These are phyloP conservation scores for Cyclotella sp. DNA, from an alignment of 108 stramenopile species.

Conservation along the genomic window DNA sequence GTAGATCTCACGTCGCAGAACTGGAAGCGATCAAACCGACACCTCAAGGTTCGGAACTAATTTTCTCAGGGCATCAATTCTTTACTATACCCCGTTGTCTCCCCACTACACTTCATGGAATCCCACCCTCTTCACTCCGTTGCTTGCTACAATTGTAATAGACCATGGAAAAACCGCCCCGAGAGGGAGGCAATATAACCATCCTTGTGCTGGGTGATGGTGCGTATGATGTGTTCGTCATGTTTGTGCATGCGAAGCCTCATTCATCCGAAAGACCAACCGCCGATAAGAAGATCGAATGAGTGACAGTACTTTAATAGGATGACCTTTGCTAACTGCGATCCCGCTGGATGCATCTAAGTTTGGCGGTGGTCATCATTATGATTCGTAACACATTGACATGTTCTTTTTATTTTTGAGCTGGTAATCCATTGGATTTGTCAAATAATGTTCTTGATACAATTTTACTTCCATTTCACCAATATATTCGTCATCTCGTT, in stretches of 20 bases:
- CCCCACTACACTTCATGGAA: too few species aligned
- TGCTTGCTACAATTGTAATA: not conserved
- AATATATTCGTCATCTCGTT: slow-evolving; percentile 12
- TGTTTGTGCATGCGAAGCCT: not conserved
- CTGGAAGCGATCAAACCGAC: too few species aligned
- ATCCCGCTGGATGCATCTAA: not conserved
- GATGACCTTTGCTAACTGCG: not conserved
- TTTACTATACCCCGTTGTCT: too few species aligned
- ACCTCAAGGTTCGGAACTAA: too few species aligned
- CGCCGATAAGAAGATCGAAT: not conserved
- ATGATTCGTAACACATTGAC: not conserved
- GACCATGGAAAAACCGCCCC: slow-evolving; percentile 8
- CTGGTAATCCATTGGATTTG: not conserved
- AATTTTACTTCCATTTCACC: slow-evolving; percentile 14
- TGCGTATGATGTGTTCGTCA: slow-evolving; percentile 40
- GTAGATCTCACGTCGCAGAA: too few species aligned
- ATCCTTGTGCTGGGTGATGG: slow-evolving; percentile 84
- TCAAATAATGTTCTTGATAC: not conserved
- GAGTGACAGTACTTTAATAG: not conserved
- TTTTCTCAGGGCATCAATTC: too few species aligned
- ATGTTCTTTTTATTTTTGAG: not conserved
- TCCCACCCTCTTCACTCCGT: too few species aligned
- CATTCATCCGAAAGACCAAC: not conserved
- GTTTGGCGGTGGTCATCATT: not conserved
- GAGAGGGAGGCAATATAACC: slow-evolving; percentile 53